Evolutionary conservation across 208 protist genomes (phyloP).

Genomic region (Tritrichomonas musculus): DNA sequence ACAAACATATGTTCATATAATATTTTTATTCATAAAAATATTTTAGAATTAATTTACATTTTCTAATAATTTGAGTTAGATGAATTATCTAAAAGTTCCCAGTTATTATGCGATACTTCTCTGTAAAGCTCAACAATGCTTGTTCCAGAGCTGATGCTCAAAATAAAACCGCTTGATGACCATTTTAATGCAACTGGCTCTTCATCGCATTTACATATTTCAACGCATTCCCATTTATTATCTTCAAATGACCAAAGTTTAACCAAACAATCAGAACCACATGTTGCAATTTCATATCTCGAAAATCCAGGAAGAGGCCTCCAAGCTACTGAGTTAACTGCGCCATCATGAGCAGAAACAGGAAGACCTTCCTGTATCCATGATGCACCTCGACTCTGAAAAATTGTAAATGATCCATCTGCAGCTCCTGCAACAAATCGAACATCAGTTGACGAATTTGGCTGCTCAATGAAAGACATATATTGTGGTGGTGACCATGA

Average conservation of each 20-base stretch:
- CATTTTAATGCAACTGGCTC: neutral
- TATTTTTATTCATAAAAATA: no score
- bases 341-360: neutral
- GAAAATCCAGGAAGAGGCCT: neutral
- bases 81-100: neutral
- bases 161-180: neutral
- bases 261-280: neutral
- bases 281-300: slow-evolving; percentile 9
- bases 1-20: no score
- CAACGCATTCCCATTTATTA: neutral
- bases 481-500: neutral
- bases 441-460: neutral
- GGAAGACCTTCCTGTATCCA: neutral
- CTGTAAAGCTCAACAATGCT: neutral
- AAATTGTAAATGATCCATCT: neutral
- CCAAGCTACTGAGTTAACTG: neutral
- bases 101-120: neutral
- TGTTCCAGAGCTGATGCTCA: neutral
- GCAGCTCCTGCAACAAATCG: neutral
- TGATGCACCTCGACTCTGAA: neutral
- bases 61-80: no score
- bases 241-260: neutral
- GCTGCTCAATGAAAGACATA: neutral
- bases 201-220: neutral
- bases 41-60: no score